Evolutionary conservation across 1,284 basidiomycete species (phyloP), one percentile per base, ranked within the genome.

Genomic region (Malassezia yamatoensis): DNA sequence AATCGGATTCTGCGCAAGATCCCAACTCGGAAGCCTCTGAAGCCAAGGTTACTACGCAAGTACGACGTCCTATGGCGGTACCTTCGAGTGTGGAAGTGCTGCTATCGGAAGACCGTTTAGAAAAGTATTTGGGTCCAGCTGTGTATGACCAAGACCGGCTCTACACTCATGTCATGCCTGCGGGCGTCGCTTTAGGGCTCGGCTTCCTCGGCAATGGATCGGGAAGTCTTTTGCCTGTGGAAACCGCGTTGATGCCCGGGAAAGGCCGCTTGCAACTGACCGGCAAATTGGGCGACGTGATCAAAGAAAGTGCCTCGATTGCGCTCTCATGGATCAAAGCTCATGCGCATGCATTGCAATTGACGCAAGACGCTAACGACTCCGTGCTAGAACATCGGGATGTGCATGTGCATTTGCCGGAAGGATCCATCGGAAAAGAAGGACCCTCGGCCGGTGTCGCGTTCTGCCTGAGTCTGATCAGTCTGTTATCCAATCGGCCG

Each of bases 231-330:
- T 94, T 96, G 90, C 90, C 93, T 15, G 85, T 98, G 54, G 93
- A 98, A 78, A 73, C 72, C 21, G 67, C 69, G 29, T 58, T 72
- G 50, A 68, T 73, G 68, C 69, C 72, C 0, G 67, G 69, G 24
- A 72, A 70, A 53, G 70, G 70, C 29, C 62, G 64, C 8, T 78
- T 96, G 2, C 89, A 91, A 68, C 78, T 96, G 6, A 96, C 93
- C 0, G 93, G 93, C 49, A 96, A 96, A 79, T 84, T 98, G 2
- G 93, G 93, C 49, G 93, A 98, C 69, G 93, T 96, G 58, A 96
- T 96, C 74, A 83, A 90, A 54, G 93, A 96, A 77, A 88, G 86
- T 56, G 90, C 93, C 0, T 88, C 93, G 75, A 93, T 96, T 61
- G 89, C 86, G 1, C 78, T 96, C 47, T 87, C 85, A 65, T 96